Conservation (phyloP, 257 asterid species). For the Nicotiana attenuata region DNA sequence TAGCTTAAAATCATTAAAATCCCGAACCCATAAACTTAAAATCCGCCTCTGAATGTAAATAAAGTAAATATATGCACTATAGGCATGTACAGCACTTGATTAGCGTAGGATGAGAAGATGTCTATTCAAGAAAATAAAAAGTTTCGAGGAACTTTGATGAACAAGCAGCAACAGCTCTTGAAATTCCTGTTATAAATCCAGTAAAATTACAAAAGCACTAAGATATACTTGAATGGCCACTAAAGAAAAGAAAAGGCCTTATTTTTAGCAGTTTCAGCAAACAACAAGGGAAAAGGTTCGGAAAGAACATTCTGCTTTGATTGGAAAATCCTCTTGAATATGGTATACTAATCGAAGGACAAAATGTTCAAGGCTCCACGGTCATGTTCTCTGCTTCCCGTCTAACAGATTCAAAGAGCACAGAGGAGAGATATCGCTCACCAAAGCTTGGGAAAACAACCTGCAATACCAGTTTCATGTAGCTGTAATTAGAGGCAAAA, state of each 20-base stretch:
- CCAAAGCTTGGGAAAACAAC: constrained; percentile 87
- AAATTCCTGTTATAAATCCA: not conserved
- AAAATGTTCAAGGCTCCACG: constrained; percentile 49
- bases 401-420: constrained; percentile 70
- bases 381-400: constrained; percentile 73
- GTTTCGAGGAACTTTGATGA: not conserved
- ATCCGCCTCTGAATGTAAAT: not conserved
- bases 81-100: too few species aligned
- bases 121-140: too few species aligned
- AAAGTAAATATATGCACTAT: too few species aligned
- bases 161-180: not conserved
- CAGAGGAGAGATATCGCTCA: constrained; percentile 85
- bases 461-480: constrained; percentile 26
- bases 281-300: not conserved
- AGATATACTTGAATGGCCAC: not conserved
- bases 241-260: not conserved
- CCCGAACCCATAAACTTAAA: too few species aligned
- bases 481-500: not conserved
- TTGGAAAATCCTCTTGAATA: not conserved
- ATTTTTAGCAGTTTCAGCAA: not conserved
- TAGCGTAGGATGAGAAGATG: too few species aligned
- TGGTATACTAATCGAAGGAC: not conserved
- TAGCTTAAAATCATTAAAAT: too few species aligned
- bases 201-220: not conserved
- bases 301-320: not conserved